Percentiles rank a stretch among this genome's conserved stretches.
phyloP scores from a whole-genome alignment of 257 asterid genomes.

The Nicotiana attenuata region DNA sequence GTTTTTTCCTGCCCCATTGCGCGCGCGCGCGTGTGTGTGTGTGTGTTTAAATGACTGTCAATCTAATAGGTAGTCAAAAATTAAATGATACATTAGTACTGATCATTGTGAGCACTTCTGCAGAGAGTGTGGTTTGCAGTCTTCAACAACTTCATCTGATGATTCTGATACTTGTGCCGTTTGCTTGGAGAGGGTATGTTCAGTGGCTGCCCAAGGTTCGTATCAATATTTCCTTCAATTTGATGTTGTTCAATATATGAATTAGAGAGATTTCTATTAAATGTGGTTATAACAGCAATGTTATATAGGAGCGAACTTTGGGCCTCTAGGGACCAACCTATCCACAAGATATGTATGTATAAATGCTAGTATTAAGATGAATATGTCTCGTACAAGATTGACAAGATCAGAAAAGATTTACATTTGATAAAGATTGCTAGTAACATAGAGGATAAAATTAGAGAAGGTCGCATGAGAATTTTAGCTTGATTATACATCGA shows the following conservation, averaged over 20 bases:
- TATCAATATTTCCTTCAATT: background rate
- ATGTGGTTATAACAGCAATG: background rate
- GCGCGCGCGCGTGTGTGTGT: no score
- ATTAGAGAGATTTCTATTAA: background rate
- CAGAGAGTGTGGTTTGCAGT: constrained; percentile 83
- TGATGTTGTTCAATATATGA: background rate
- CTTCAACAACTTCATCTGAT: constrained; percentile 57
- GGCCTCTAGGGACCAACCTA: background rate
- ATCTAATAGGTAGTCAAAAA: background rate
- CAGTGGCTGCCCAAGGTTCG: constrained; percentile 81
- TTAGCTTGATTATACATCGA: background rate
- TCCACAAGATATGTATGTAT: background rate
- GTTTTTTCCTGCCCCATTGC: background rate
- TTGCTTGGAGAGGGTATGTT: constrained; percentile 87
- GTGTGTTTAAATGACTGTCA: background rate
- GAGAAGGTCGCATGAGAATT: background rate
- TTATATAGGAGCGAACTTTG: background rate
- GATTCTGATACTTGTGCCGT: constrained; percentile 84
- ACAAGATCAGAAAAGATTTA: background rate
- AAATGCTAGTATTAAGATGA: background rate
- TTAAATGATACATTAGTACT: background rate
- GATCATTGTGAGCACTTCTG: constrained; percentile 11
- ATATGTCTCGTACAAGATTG: constrained; percentile 2
- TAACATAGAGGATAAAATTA: background rate
- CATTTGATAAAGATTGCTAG: background rate